A percentile compares a stretch with the other conserved stretches of the same genome.
Evolutionary conservation across 2,329 filamentous ascomycete genomes (phyloP).

Genomic region (Monilinia polystroma): DNA sequence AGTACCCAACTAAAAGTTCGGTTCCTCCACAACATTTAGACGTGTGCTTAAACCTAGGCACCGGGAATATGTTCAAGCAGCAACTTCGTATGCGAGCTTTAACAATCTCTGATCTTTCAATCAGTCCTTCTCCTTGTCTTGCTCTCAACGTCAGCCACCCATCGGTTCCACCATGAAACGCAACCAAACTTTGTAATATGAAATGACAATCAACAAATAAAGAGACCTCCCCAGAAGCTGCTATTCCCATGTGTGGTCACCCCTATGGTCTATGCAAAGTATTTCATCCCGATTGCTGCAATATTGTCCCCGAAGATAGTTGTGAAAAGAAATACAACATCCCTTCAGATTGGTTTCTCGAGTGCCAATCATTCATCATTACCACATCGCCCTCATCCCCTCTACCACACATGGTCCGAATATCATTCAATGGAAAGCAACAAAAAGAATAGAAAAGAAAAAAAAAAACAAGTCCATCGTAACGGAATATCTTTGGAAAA

Average conservation of each 20-base stretch:
- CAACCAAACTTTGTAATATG: slow-evolving; percentile 14
- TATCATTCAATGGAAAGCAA: slow-evolving; percentile 18
- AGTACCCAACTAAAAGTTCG: neutral
- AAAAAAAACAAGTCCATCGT: neutral
- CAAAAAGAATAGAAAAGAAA: neutral
- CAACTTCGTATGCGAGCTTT: slow-evolving; percentile 5
- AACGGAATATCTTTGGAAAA: slow-evolving; percentile 18
- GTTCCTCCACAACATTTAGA: neutral
- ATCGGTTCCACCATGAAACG: slow-evolving; percentile 13
- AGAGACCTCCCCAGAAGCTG: slow-evolving; percentile 40
- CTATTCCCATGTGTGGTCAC: slow-evolving; percentile 31
- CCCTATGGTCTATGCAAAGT: slow-evolving; percentile 15
- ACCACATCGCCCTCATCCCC: slow-evolving; percentile 2
- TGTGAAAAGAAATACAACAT: slow-evolving; percentile 21
- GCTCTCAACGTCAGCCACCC: slow-evolving; percentile 7
- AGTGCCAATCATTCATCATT: slow-evolving; percentile 11
- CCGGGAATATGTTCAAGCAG: neutral
- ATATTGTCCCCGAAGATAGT: slow-evolving; percentile 18
- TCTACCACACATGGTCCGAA: slow-evolving; percentile 4
- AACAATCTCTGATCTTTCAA: slow-evolving; percentile 7
- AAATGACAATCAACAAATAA: slow-evolving; percentile 24
- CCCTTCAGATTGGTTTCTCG: slow-evolving; percentile 5
- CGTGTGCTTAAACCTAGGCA: neutral
- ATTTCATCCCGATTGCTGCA: slow-evolving; percentile 24
- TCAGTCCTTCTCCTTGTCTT: slow-evolving; percentile 2